phyloP scores from a whole-genome alignment of 495 filamentous ascomycete species.

The Aspergillus sparsus region DNA sequence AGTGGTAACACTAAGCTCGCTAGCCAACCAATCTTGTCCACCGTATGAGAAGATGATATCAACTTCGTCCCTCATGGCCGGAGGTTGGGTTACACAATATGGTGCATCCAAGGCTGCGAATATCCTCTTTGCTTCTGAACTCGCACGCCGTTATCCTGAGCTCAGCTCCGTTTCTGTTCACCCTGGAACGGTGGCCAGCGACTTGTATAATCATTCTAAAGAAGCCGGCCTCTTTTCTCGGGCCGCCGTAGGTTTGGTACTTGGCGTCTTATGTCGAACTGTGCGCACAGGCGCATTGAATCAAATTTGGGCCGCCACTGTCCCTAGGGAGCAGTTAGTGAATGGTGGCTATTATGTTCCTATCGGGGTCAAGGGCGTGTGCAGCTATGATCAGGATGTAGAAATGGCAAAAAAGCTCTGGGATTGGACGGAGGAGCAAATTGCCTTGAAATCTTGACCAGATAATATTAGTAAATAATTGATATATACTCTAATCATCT shows the following conservation, averaged over 20 bases:
- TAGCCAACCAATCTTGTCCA: constrained; percentile 53
- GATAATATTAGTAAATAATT: too few species aligned
- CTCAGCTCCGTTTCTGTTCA: constrained; percentile 62
- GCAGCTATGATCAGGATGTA: constrained; percentile 45
- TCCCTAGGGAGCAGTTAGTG: constrained; percentile 33
- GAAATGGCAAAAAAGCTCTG: constrained; percentile 55
- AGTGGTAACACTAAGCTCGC: constrained; percentile 26
- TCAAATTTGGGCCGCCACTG: constrained; percentile 60
- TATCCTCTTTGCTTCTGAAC: constrained; percentile 60
- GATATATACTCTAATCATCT: neutral
- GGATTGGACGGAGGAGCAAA: constrained; percentile 63
- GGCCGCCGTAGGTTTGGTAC: constrained; percentile 24
- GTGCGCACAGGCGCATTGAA: constrained; percentile 54
- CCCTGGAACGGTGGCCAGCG: constrained; percentile 64
- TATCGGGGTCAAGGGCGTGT: constrained; percentile 45
- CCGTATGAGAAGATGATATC: constrained; percentile 48
- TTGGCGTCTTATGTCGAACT: constrained; percentile 32
- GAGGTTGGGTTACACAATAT: constrained; percentile 44
- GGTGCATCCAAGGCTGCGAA: constrained; percentile 64
- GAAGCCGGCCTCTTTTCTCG: constrained; percentile 30
- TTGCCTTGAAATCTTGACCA: constrained; percentile 31
- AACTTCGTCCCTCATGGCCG: constrained; percentile 18
- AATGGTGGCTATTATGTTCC: constrained; percentile 62
- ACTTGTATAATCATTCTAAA: constrained; percentile 44
- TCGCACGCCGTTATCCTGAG: constrained; percentile 58